These are phyloP conservation scores for Rosa persica DNA, from an alignment of 306 rosid species.

Conservation along the genomic window DNA sequence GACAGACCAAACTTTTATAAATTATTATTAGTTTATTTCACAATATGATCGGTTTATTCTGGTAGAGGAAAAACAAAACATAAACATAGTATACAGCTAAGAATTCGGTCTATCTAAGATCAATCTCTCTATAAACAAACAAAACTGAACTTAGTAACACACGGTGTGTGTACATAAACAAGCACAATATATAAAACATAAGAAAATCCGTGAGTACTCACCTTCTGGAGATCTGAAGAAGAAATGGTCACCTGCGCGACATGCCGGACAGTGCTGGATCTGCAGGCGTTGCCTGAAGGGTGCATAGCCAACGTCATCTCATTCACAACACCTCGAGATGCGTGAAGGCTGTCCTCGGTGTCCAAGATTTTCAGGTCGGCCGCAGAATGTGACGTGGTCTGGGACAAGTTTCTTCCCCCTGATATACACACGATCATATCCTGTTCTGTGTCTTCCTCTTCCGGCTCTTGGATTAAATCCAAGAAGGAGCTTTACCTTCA, in stretches of 20 bases:
- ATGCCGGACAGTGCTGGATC: neutral
- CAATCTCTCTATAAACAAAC: neutral
- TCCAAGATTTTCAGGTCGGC: conserved; percentile 62
- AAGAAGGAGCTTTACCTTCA: conserved; percentile 44
- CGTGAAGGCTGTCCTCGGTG: conserved; percentile 44
- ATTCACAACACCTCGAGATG: conserved; percentile 65
- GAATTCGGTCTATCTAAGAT: neutral
- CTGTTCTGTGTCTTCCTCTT: conserved; percentile 4
- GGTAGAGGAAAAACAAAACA: neutral
- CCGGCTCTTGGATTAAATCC: conserved; percentile 9
- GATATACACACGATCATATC: conserved; percentile 37
- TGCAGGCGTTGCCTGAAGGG: conserved; percentile 54
- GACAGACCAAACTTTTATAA: too few relatives aligned
- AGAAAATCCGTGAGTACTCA: neutral
- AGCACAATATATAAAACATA: neutral
- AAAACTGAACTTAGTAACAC: neutral
- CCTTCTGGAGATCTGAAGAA: neutral
- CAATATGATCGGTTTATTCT: too few relatives aligned
- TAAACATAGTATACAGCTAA: neutral
- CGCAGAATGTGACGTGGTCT: conserved; percentile 64
- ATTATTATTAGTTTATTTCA: too few relatives aligned
- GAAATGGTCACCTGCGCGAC: neutral
- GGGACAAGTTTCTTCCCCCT: conserved; percentile 62
- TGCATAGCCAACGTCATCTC: conserved; percentile 68
- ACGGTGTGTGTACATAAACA: neutral